Conservation (phyloP, 2,329 filamentous ascomycete species). For the Claviceps paspali region DNA sequence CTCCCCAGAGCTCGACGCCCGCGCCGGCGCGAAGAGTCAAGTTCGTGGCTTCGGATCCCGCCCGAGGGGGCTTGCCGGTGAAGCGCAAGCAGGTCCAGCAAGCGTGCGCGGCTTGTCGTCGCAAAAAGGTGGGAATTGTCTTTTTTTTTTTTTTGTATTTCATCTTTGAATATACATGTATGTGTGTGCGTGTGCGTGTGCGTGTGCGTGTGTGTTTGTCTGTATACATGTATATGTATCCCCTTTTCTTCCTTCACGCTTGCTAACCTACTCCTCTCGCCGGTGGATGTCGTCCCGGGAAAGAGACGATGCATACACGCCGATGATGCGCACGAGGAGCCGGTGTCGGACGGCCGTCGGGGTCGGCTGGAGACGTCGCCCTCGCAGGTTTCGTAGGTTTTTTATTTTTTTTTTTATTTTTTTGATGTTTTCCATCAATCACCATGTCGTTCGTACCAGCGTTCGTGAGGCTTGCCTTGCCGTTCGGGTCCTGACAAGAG, state of each 20-base stretch:
- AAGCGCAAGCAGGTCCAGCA: constrained; percentile 46
- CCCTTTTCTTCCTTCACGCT: too few species aligned
- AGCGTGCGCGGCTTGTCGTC: constrained; percentile 39
- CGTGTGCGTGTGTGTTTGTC: too few species aligned
- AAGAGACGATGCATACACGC: constrained; percentile 31
- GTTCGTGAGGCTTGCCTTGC: background rate
- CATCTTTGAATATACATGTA: too few species aligned
- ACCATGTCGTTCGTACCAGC: background rate
- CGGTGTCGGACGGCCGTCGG: constrained; percentile 12
- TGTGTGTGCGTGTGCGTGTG: too few species aligned
- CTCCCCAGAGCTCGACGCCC: too few species aligned
- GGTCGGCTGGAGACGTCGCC: constrained; percentile 13
- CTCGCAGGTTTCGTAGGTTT: constrained; percentile 18
- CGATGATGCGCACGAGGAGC: constrained; percentile 18
- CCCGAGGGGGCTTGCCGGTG: constrained; percentile 33
- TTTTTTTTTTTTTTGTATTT: background rate
- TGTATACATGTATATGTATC: too few species aligned
- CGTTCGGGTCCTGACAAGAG: too few species aligned
- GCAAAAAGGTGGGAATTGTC: constrained; percentile 33
- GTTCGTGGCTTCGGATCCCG: constrained; percentile 40
- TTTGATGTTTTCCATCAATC: too few species aligned
- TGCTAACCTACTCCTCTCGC: too few species aligned
- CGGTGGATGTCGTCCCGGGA: too few species aligned
- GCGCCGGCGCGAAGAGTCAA: constrained; percentile 24
- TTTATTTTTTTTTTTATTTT: too few species aligned